Evolutionary conservation across 2,329 filamentous ascomycete species (phyloP), one percentile per base, ranked within the genome.

Genomic region (Pseudogymnoascus verrucosus): DNA sequence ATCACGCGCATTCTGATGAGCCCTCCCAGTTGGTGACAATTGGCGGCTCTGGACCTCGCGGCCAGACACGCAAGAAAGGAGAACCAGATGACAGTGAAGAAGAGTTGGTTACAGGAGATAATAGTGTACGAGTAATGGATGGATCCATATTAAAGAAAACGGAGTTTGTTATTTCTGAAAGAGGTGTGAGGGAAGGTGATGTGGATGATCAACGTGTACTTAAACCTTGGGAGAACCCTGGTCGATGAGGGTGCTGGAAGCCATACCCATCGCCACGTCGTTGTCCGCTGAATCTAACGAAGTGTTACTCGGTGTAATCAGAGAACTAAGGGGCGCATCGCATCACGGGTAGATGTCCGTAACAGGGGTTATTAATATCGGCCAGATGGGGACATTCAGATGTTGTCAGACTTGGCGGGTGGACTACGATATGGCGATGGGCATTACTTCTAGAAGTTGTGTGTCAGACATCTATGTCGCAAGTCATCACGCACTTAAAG

Each of bases 101-200:
- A 37, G 62, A 65, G 19, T 16, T 65, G 10, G 64, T 64, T 16
- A 34, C 34, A 21, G 54, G 47, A 19, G 39, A 11, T 16, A 64
- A 60, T 19, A 26, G 44, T 37, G 5, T 39, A 14, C 8, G n/a
- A 28, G 3, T 28, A n/a, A n/a, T 3, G 12, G 59, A 23, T 12
- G 37, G 51, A 26, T 62, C 57, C 6, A 65, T 65, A 5, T 37
- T 59, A 14, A 64, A 64, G 44, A 64, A 47, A 19, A 65, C 62
- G 5, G 62, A 62, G 40, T 65, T 64, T 34, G 39, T 42, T 42
- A 19, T 42, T 42, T 42, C 39, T 11, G 39, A 42, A 16, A 11
- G 16, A 16, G 16, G 16, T 42, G 39, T 42, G 16, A 42, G 39
- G 14, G 39, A 42, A 42, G 39, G 39, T 7, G 39, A 42, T 19